Conservation (phyloP, 257 asterid genomes). For the Nicotiana paniculata region DNA sequence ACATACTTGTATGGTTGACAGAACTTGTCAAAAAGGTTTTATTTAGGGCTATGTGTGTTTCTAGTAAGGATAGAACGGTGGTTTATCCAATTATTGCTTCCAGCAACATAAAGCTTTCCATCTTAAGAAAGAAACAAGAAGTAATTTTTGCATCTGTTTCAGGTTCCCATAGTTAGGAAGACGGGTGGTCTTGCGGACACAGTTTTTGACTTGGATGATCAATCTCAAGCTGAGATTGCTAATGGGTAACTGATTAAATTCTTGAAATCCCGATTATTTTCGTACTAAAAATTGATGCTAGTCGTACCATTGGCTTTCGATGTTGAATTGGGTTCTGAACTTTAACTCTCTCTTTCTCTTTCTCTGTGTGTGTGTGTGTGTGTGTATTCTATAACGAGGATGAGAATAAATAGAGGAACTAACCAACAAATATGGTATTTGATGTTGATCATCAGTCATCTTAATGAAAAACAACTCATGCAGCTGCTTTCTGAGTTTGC, state of each 20-base stretch:
- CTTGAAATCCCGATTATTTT: not conserved
- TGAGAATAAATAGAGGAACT: not conserved
- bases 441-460: not conserved
- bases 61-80: not conserved
- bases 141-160: conserved; percentile 16
- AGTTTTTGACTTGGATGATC: conserved; percentile 77
- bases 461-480: not conserved
- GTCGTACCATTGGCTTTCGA: not conserved
- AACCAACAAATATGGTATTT: not conserved
- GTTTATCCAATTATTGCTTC: conserved; percentile 6
- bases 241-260: conserved; percentile 48
- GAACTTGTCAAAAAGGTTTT: not conserved
- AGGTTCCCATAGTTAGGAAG: conserved; percentile 85
- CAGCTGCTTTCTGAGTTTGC: not conserved
- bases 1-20: not conserved
- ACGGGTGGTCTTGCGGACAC: conserved; percentile 93
- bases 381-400: not conserved
- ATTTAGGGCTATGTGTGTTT: not conserved
- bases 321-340: not conserved
- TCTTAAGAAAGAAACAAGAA: not conserved
- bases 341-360: not conserved
- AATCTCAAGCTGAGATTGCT: conserved; percentile 43
- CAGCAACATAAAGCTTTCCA: not conserved
- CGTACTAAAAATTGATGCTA: not conserved
- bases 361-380: not conserved